Evolutionary conservation across 441 rosid species (phyloP).

Genomic region (Manihot esculenta): DNA sequence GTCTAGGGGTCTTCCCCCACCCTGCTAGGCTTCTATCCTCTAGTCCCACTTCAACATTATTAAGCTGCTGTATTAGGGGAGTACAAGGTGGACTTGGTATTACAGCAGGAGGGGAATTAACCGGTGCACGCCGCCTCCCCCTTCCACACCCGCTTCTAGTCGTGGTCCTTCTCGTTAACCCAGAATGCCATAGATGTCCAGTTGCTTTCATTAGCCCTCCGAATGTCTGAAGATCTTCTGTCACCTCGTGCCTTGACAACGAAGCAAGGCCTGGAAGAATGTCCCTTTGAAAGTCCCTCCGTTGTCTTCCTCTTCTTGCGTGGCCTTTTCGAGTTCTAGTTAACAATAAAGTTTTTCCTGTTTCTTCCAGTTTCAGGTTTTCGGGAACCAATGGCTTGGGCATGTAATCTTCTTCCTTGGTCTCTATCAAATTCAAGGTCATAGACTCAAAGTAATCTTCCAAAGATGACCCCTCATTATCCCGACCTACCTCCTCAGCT

Average conservation of each 20-base stretch:
- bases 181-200: conserved; percentile 67
- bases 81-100: conserved; percentile 32
- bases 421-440: conserved; percentile 63
- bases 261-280: conserved; percentile 92
- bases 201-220: conserved; percentile 85
- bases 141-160: conserved; percentile 67
- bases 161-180: conserved; percentile 67
- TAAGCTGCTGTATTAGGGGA: conserved; percentile 56
- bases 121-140: conserved; percentile 58
- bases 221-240: conserved; percentile 89
- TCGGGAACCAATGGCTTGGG: conserved; percentile 74
- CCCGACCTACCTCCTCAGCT: conserved; percentile 33
- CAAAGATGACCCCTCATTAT: conserved; percentile 39
- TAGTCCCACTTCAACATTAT: conserved; percentile 55
- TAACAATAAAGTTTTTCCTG: conserved; percentile 36
- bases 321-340: conserved; percentile 70
- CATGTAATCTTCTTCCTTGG: conserved; percentile 75
- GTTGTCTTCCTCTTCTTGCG: conserved; percentile 88
- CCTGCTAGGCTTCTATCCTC: conserved; percentile 85
- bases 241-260: conserved; percentile 84
- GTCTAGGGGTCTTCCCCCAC: conserved; percentile 93
- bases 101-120: conserved; percentile 41
- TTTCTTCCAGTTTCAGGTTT: conserved; percentile 53
- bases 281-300: conserved; percentile 98
- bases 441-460: conserved; percentile 85